A percentile compares a stretch with the other conserved stretches of the same genome.
Evolutionary conservation across 140 eudicot species (phyloP).

Genomic region (Cichorium intybus): DNA sequence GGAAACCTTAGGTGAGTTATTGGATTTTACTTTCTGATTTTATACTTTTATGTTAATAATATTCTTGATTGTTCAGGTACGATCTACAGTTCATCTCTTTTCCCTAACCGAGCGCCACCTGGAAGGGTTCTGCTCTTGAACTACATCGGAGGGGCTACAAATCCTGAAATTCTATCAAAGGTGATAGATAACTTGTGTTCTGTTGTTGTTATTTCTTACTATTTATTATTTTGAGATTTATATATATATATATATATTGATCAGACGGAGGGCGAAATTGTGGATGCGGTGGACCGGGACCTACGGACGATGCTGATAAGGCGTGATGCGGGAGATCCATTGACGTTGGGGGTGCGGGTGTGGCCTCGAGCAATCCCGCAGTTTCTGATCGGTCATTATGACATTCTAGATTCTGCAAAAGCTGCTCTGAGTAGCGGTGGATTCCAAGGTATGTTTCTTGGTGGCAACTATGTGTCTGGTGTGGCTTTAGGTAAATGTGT

Average conservation of each 20-base stretch:
- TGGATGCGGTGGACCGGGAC: slow-evolving; percentile 89
- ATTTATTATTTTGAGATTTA: no score
- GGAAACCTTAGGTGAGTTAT: slow-evolving; percentile 74
- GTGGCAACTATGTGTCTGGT: slow-evolving; percentile 88
- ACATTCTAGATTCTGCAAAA: slow-evolving; percentile 62
- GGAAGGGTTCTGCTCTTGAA: slow-evolving; percentile 83
- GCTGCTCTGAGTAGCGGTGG: slow-evolving; percentile 54
- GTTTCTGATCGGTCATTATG: slow-evolving; percentile 77
- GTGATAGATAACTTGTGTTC: no score
- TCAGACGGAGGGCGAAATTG: slow-evolving; percentile 76
- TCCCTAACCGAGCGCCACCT: slow-evolving; percentile 95
- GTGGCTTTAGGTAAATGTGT: slow-evolving; percentile 96
- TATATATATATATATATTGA: no score
- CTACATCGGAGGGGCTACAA: slow-evolving; percentile 96
- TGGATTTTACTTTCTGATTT: slow-evolving; percentile 1
- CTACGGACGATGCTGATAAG: slow-evolving; percentile 87
- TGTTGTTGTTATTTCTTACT: no score
- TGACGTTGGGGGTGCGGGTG: slow-evolving; percentile 67
- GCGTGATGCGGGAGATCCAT: slow-evolving; percentile 61
- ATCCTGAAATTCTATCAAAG: slow-evolving; percentile 73
- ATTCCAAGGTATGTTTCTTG: slow-evolving; percentile 67
- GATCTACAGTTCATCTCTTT: slow-evolving; percentile 92
- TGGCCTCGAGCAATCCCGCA: slow-evolving; percentile 98
- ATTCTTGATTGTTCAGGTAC: slow-evolving; percentile 55
- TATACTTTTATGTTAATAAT: not conserved